phyloP scores from a whole-genome alignment of 1,284 basidiomycete genomes.

The Porodaedalea pini region DNA sequence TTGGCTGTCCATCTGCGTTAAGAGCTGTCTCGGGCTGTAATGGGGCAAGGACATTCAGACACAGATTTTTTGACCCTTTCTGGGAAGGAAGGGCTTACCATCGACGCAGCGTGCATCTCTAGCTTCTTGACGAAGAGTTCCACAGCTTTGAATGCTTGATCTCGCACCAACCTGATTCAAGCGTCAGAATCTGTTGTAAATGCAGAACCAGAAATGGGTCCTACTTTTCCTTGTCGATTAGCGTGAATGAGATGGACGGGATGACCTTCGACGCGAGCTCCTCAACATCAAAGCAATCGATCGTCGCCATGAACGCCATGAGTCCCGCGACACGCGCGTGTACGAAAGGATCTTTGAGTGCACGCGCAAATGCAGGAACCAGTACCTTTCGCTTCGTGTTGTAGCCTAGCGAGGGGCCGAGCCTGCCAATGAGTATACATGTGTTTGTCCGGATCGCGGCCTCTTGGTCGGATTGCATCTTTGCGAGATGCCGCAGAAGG shows the following conservation, averaged over 20 bases:
- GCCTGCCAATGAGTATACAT: slow-evolving; percentile 90
- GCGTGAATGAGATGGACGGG: slow-evolving; percentile 74
- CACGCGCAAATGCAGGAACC: slow-evolving; percentile 90
- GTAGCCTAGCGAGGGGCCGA: slow-evolving; percentile 81
- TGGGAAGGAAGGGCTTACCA: slow-evolving; percentile 50
- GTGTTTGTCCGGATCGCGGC: slow-evolving; percentile 97
- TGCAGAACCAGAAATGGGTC: slow-evolving; percentile 22
- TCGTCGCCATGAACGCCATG: slow-evolving; percentile 95
- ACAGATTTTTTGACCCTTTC: background rate
- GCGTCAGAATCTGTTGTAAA: background rate
- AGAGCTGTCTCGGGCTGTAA: slow-evolving; percentile 66
- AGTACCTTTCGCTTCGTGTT: slow-evolving; percentile 94
- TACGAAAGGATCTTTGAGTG: slow-evolving; percentile 88
- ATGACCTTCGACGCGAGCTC: slow-evolving; percentile 90
- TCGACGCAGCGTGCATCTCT: slow-evolving; percentile 72
- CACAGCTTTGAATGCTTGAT: slow-evolving; percentile 91
- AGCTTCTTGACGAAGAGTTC: slow-evolving; percentile 82
- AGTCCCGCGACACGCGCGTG: slow-evolving; percentile 93
- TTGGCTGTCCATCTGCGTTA: slow-evolving; percentile 36
- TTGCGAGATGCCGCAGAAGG: slow-evolving; percentile 87
- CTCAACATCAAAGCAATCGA: slow-evolving; percentile 85
- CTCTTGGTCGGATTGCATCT: slow-evolving; percentile 89
- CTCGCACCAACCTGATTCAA: slow-evolving; percentile 69
- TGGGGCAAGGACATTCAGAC: background rate
- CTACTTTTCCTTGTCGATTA: slow-evolving; percentile 90